A percentile compares a stretch with the other conserved stretches of the same genome.
Evolutionary conservation across 208 protist species (phyloP).

Genomic region (Crithidia sp.): DNA sequence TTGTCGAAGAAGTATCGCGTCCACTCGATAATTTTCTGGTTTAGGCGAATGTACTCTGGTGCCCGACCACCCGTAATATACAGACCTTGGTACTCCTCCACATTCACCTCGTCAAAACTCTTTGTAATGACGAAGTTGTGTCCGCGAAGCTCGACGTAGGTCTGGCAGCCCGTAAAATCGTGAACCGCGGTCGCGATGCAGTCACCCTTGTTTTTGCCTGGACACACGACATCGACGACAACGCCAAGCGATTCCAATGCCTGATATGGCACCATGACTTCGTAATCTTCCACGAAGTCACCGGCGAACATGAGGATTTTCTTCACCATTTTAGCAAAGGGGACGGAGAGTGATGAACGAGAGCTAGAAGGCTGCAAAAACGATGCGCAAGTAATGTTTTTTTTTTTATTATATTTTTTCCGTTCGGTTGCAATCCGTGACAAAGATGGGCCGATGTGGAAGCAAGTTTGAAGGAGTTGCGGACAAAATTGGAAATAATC

Average conservation of each 20-base stretch:
- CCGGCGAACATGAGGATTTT: slow-evolving; percentile 47
- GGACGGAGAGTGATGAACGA: background rate
- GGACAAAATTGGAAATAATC: too few relatives aligned
- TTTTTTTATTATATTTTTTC: background rate
- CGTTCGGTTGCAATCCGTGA: too few relatives aligned
- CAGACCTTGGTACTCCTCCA: slow-evolving; percentile 34
- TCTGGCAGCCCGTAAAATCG: slow-evolving; percentile 42
- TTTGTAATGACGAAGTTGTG: slow-evolving; percentile 50
- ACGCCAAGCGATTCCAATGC: slow-evolving; percentile 37
- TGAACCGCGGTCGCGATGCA: slow-evolving; percentile 33
- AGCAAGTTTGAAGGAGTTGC: too few relatives aligned
- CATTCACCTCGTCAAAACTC: slow-evolving; percentile 38
- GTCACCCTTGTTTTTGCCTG: slow-evolving; percentile 35
- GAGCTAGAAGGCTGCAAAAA: background rate
- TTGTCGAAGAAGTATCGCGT: slow-evolving; percentile 46
- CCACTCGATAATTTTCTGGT: slow-evolving; percentile 33
- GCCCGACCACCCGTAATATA: slow-evolving; percentile 44
- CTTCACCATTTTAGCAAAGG: slow-evolving; percentile 23
- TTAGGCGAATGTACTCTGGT: slow-evolving; percentile 41
- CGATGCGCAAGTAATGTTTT: too few relatives aligned
- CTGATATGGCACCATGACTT: slow-evolving; percentile 49
- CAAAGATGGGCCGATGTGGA: background rate
- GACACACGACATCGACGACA: slow-evolving; percentile 38
- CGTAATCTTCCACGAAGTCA: slow-evolving; percentile 51
- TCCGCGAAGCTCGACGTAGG: slow-evolving; percentile 41